Conservation (phyloP, 129 eudicot species). For the Escallonia rubra region DNA sequence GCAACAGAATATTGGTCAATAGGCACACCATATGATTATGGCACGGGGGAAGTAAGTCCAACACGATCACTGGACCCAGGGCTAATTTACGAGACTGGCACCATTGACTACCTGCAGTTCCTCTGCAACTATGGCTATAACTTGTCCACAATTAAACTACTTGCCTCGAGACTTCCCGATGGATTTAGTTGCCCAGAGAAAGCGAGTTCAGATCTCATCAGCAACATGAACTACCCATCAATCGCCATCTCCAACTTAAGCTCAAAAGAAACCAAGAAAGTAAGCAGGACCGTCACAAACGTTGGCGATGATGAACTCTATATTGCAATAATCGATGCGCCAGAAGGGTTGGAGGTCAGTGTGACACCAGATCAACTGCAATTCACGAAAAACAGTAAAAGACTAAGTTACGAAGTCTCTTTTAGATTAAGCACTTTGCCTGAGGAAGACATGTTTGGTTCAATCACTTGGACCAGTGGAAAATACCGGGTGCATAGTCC, state of each 20-base stretch:
- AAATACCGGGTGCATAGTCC: conserved; percentile 57
- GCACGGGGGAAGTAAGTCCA: conserved; percentile 64
- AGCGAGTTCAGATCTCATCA: conserved; percentile 24
- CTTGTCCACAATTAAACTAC: conserved; percentile 34
- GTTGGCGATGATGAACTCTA: conserved; percentile 46
- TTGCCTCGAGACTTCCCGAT: conserved; percentile 35
- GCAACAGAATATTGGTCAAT: conserved; percentile 36
- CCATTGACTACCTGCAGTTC: conserved; percentile 35
- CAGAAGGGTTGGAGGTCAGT: conserved; percentile 39
- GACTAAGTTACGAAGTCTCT: conserved; percentile 36
- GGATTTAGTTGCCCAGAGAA: conserved; percentile 46
- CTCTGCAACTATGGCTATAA: conserved; percentile 56
- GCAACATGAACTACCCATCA: conserved; percentile 72
- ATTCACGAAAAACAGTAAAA: conserved; percentile 27
- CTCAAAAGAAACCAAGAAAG: conserved; percentile 19
- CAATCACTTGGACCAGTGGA: conserved; percentile 63
- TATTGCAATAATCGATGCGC: conserved; percentile 38
- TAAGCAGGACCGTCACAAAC: conserved; percentile 52
- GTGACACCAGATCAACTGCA: conserved; percentile 41
- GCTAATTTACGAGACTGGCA: conserved; percentile 51
- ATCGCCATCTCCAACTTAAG: conserved; percentile 35
- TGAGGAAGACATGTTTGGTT: conserved; percentile 37
- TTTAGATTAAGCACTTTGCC: conserved; percentile 18
- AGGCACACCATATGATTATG: conserved; percentile 68
- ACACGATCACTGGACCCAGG: conserved; percentile 63